A percentile compares a stretch with the other conserved stretches of the same genome.
Evolutionary conservation across 352 stramenopile species (phyloP).

Genomic region (Labyrinthula sp.): DNA sequence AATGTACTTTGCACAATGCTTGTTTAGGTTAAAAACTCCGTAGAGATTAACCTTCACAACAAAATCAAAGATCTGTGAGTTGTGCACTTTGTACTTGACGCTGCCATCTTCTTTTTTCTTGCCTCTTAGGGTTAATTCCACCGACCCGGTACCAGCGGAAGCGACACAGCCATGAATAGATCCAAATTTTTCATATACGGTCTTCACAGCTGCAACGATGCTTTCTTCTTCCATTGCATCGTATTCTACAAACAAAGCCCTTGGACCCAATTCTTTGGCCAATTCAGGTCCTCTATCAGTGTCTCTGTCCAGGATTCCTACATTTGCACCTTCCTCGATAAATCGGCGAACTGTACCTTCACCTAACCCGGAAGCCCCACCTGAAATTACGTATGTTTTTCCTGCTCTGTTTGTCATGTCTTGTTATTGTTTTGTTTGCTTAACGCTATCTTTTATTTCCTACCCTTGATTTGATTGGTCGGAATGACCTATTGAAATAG

Average conservation of each 20-base stretch:
- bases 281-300: slow-evolving; percentile 50
- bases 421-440: no score
- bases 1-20: slow-evolving; percentile 71
- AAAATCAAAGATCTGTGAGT: slow-evolving; percentile 69
- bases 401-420: slow-evolving; percentile 6
- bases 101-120: slow-evolving; percentile 39
- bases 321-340: slow-evolving; percentile 56
- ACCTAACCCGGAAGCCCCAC: slow-evolving; percentile 68
- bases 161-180: slow-evolving; percentile 79
- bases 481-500: no score
- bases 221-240: slow-evolving; percentile 71
- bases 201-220: slow-evolving; percentile 58
- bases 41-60: slow-evolving; percentile 84
- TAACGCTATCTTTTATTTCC: no score
- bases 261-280: slow-evolving; percentile 41
- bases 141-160: slow-evolving; percentile 83
- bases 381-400: slow-evolving; percentile 50
- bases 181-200: slow-evolving; percentile 50
- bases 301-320: slow-evolving; percentile 70
- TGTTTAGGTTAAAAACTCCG: slow-evolving; percentile 88
- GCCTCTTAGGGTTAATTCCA: slow-evolving; percentile 65
- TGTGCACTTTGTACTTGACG: slow-evolving; percentile 45
- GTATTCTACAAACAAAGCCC: slow-evolving; percentile 33
- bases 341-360: slow-evolving; percentile 61
- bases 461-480: no score